Base-by-base conservation (phyloP, 345 rosid genomes). In the Clausena lansium region DNA sequence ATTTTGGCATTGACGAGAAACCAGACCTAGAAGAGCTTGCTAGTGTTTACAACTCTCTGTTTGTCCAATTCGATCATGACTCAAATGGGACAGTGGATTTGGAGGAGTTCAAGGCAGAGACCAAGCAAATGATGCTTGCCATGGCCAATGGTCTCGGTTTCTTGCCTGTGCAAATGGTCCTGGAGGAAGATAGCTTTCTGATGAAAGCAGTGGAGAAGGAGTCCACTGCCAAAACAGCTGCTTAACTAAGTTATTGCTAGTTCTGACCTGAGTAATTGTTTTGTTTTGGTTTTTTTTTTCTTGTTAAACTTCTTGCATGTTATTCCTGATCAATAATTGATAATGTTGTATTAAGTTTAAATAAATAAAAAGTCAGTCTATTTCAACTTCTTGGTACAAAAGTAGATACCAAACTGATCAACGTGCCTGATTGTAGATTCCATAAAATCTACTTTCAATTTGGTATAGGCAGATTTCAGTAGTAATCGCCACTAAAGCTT, bases 91-190 rank as follows among this genome's bases (percentile, higher is more conserved):
- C 60, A 3, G 80, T 81, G 28, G 88, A 87, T 77, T 59, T 83
- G 59, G 83, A 86, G 50, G 90, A 88, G 88, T 86, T 84, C 75
- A 84, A 73, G 86, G 70, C 76, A 9, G 88, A 87, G 85, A 87
- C 82, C 5, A 83, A 81, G 81, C 63, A 70, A 33, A 86, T 86
- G 83, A 76, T 84, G 90, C 77, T 85, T 17, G 88, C 88, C 20
- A 83, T 87, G 86, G 89, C 90, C 10, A 78, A 57, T 22, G 92
- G 86, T 20, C 50, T 89, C 52, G 88, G 90, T 13, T 86, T 86
- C 82, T 75, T 85, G 83, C 86, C 94, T 2, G 73, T 84, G 38
- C 87, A 84, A 62, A 89, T 87, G 91, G 83, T 77, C 45, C 81
- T 85, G 11, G 91, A 89, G 79, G 82, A 86, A 67, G 89, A 85